Evolutionary conservation across 352 stramenopile species (phyloP).

Genomic region (Globisporangium emineosum): DNA sequence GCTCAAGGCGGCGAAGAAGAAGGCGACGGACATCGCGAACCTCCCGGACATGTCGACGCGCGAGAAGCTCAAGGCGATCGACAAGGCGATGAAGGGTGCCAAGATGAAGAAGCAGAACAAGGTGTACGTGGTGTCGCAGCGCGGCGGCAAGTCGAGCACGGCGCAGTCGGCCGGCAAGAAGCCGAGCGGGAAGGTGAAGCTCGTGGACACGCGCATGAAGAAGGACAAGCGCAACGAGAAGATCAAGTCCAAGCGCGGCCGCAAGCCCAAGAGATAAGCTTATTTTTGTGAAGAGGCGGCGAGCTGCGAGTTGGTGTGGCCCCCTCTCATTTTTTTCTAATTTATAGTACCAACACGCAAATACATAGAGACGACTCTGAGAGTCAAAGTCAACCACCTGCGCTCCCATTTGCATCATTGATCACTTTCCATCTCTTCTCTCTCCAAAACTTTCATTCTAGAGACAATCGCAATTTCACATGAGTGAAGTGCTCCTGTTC

Average conservation of each 20-base stretch:
- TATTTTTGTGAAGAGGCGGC: not conserved
- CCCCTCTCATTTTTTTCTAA: slow-evolving; percentile 20
- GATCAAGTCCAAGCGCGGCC: slow-evolving; percentile 77
- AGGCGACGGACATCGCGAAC: slow-evolving; percentile 95
- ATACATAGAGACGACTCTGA: slow-evolving; percentile 7
- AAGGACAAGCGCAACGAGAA: slow-evolving; percentile 92
- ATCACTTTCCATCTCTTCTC: no score
- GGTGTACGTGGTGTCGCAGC: slow-evolving; percentile 95
- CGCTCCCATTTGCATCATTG: no score
- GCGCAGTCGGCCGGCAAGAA: slow-evolving; percentile 75
- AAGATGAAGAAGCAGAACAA: slow-evolving; percentile 91
- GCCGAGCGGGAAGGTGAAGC: slow-evolving; percentile 89
- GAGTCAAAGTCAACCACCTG: not conserved
- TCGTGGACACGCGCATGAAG: slow-evolving; percentile 98
- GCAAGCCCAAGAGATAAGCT: slow-evolving; percentile 84
- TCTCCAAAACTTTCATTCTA: no score
- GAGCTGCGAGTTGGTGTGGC: no score
- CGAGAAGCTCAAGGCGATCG: slow-evolving; percentile 98
- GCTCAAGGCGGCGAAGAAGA: slow-evolving; percentile 96
- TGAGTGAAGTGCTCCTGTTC: no score
- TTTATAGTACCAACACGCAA: slow-evolving; percentile 7
- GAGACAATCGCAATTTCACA: no score
- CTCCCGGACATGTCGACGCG: slow-evolving; percentile 96
- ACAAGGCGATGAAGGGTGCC: slow-evolving; percentile 95
- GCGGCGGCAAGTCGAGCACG: slow-evolving; percentile 45